Evolutionary conservation across 179 eudicot species (phyloP).

Genomic region (Nepenthes alata): DNA sequence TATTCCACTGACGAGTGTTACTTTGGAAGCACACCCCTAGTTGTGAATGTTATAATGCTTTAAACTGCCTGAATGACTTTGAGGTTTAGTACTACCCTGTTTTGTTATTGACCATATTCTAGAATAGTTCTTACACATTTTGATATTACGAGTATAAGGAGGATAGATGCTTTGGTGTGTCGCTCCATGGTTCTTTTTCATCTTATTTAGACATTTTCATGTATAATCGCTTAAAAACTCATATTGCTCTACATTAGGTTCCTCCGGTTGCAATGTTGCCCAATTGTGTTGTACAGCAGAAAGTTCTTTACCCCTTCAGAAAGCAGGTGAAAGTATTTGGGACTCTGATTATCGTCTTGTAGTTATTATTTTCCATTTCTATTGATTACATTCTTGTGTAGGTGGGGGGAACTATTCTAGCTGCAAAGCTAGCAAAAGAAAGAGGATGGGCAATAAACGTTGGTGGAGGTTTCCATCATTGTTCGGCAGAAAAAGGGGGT

Average conservation of each 20-base stretch:
- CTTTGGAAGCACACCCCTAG: no score
- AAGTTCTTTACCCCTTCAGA: constrained; percentile 74
- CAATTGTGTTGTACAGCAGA: constrained; percentile 54
- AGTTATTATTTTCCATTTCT: constrained; percentile 1
- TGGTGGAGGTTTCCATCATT: constrained; percentile 97
- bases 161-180: no score
- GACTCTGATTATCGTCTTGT: background rate
- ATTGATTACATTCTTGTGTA: constrained; percentile 12
- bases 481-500: constrained; percentile 76
- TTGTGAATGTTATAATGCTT: no score
- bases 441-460: constrained; percentile 95
- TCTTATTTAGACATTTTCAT: background rate
- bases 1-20: no score
- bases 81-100: no score
- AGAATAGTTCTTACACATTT: no score
- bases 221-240: background rate
- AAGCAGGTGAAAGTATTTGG: constrained; percentile 47
- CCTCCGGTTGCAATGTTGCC: constrained; percentile 88
- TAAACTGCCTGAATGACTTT: no score
- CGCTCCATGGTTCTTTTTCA: background rate
- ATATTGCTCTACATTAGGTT: constrained; percentile 30
- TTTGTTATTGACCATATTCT: no score
- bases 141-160: no score
- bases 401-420: constrained; percentile 89
- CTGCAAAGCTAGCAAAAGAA: constrained; percentile 89